Base-by-base conservation (phyloP, 352 stramenopile species). In the Globisporangium irregulare region DNA sequence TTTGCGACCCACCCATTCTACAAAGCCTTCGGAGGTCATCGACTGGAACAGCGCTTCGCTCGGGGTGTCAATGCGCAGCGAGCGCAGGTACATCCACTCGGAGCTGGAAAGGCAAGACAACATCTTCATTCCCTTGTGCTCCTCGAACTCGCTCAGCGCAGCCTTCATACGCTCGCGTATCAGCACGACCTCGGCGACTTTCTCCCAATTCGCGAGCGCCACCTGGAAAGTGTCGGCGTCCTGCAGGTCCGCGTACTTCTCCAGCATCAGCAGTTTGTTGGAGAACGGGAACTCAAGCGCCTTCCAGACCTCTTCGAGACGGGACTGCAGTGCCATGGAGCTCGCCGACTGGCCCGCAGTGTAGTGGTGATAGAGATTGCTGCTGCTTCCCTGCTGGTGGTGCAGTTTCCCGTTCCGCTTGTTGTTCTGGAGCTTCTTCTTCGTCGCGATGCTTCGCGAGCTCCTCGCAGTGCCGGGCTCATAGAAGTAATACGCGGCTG, bases 281-380 rank as follows among this genome's bases (percentile, higher is more conserved):
- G 79, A 86, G 50, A 87, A 92, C 1, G 84, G 82, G 27, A 92
- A 87, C 46, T 87, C 82, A 32, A 92, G 71, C 24, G 66, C 71
- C 6, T 61, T 62, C 81, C 82, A 92, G 18, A 92, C 67, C 14
- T 74, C 70, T 61, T 92, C 84, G 2, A 92, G 64, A 2, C 82
- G 84, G 48, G 69, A 50, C 58, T 91, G 82, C 20, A 92, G 67
- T 50, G 71, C 74, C 20, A 85, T 63, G 0, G 82, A 80, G 25
- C 85, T 82, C 4, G 72, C 69, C 8, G 75, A 79, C 22, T 67
- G 61, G 20, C 63, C 63, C 15, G 43, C 25, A 75, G 68, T 20
- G 67, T 66, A n/a, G 66, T 66, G 10, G 60, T 68, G 12, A 66
- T 58, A 68, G 10, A 71, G 60, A 5, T 68, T 75, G 57, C 60